Evolutionary conservation across 345 rosid genomes (phyloP).

Genomic region (Laguncularia racemosa): DNA sequence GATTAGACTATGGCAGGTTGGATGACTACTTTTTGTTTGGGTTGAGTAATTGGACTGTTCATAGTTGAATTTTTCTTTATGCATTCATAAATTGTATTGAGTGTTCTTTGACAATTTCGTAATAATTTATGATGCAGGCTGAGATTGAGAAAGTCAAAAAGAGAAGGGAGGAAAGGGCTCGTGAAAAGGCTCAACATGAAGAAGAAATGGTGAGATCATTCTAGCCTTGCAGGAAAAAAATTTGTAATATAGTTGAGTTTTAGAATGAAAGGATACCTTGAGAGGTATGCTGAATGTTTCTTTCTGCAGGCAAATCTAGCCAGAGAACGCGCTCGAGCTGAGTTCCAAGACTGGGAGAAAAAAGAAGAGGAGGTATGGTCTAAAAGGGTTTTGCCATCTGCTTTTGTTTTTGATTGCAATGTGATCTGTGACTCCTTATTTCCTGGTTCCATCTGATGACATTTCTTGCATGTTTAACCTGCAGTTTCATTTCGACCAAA

Average conservation of each 20-base stretch:
- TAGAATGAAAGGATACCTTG: background rate
- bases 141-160: slow-evolving; percentile 94
- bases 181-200: slow-evolving; percentile 85
- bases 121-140: slow-evolving; percentile 32
- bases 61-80: too few relatives aligned
- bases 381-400: too few relatives aligned
- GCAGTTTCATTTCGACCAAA: slow-evolving; percentile 97
- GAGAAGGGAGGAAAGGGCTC: slow-evolving; percentile 95
- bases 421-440: too few relatives aligned
- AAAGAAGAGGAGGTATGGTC: slow-evolving; percentile 81
- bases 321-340: slow-evolving; percentile 96
- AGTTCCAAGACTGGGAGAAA: slow-evolving; percentile 97
- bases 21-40: too few relatives aligned
- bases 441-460: background rate
- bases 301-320: slow-evolving; percentile 71
- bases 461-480: slow-evolving; percentile 15
- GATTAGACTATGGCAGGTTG: too few relatives aligned
- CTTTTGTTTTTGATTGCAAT: too few relatives aligned
- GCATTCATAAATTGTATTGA: too few relatives aligned
- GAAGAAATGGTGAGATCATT: slow-evolving; percentile 74
- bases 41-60: too few relatives aligned
- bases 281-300: slow-evolving; percentile 1
- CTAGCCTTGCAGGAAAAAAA: background rate
- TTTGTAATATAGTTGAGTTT: background rate
- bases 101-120: background rate